Evolutionary conservation across 1,284 basidiomycete genomes (phyloP), one percentile per base, ranked within the genome.

Genomic region (Ceraceosorus guamensis): DNA sequence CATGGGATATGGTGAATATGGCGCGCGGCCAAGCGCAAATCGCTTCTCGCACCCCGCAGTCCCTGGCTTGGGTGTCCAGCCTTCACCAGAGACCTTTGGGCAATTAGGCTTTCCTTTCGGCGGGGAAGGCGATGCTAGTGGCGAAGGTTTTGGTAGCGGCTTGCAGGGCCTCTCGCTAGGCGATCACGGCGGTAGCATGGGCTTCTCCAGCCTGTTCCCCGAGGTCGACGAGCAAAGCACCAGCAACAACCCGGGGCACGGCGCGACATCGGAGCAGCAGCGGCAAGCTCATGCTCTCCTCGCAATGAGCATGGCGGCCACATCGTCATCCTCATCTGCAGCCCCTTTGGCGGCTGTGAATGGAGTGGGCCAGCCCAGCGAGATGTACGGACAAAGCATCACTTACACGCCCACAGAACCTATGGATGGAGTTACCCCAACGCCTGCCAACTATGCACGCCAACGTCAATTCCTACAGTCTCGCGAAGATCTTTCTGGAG

Each of bases 401-500:
- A 13, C 32, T 8, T 14, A 6, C 30, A 41, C 10, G 8, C 18
- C 10, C 48, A n/a, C 51, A 52, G 31, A 37, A 52, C n/a, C 39
- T 16, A 10, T 43, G 10, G 39, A 43, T 16, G 39, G 10, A 43
- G n/a, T n/a, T n/a, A n/a, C n/a, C n/a, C n/a, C n/a, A n/a, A n/a
- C n/a, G 39, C 39, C 39, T 10, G 10, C 39, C 10, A 43, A 10
- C 16, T 61, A 65, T 31, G 57, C 66, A 49, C 61, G 68, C 37
- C 60, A 63, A 41, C 51, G 58, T 2, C 58, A 61, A 46, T 62
- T 60, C 45, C 57, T 59, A 4, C 66, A 68, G 49, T 60, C 68
- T 30, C 55, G 64, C 1, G 57, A 54, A 39, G 68, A 70, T 34
- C 62, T 70, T 2, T 60, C 59, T 2, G 66, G 65, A 34, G 65